Evolutionary conservation across 768 basidiomycete species (phyloP).

Genomic region (Leccinum arenicola): DNA sequence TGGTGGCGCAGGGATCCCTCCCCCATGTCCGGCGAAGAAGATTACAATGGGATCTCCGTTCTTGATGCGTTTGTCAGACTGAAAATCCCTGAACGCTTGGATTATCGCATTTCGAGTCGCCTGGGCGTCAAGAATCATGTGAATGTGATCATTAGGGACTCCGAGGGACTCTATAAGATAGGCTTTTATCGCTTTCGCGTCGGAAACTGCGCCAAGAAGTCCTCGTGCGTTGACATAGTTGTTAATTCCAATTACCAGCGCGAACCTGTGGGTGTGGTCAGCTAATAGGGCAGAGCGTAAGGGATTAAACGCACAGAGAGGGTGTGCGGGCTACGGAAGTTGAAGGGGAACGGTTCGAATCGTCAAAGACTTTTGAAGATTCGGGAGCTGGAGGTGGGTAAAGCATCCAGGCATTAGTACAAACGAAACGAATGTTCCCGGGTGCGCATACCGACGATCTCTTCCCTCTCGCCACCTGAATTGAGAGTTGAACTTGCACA

Average conservation of each 20-base stretch:
- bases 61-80: constrained; percentile 21
- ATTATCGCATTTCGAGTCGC: constrained; percentile 39
- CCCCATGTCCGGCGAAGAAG: constrained; percentile 46
- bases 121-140: constrained; percentile 33
- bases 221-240: constrained; percentile 29
- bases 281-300: too few relatives aligned
- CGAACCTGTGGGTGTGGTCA: constrained; percentile 20
- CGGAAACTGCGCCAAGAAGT: constrained; percentile 36
- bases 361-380: not conserved
- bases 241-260: constrained; percentile 45
- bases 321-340: not conserved
- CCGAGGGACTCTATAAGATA: constrained; percentile 32
- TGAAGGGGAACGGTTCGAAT: not conserved
- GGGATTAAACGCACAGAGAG: not conserved
- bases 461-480: not conserved
- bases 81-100: constrained; percentile 22
- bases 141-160: constrained; percentile 35
- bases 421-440: not conserved
- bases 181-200: constrained; percentile 37
- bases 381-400: not conserved
- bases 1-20: constrained; percentile 29
- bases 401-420: not conserved
- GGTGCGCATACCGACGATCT: not conserved
- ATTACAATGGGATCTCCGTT: constrained; percentile 37
- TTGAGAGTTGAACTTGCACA: not conserved